Percentiles rank a stretch among this genome's conserved stretches.
phyloP scores from a whole-genome alignment of 2,329 filamentous ascomycete genomes.

The Fragosphaeria purpurea region DNA sequence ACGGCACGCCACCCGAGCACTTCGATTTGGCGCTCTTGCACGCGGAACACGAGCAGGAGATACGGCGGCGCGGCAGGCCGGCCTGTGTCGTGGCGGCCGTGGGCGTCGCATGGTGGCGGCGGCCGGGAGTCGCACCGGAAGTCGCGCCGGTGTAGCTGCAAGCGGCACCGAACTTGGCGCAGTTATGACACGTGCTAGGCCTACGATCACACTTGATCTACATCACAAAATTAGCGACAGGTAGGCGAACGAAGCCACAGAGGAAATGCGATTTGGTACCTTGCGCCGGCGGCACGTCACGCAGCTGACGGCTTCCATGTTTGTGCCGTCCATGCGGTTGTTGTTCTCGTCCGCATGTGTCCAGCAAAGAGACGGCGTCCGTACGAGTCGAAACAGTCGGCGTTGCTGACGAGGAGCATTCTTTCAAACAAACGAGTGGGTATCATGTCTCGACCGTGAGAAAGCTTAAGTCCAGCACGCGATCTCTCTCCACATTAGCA shows the following conservation, averaged over 20 bases:
- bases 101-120: neutral
- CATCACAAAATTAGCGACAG: neutral
- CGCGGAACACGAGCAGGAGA: conserved; percentile 41
- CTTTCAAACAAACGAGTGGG: too few relatives aligned
- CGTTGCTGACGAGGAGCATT: too few relatives aligned
- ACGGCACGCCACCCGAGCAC: conserved; percentile 29
- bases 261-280: neutral
- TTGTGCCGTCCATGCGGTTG: too few relatives aligned
- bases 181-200: conserved; percentile 5
- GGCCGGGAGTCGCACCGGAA: neutral
- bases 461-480: neutral
- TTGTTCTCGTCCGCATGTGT: too few relatives aligned
- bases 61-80: conserved; percentile 6
- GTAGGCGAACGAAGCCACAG: neutral
- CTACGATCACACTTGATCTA: conserved; percentile 10
- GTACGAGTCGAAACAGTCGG: neutral
- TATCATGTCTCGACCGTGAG: neutral
- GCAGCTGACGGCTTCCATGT: conserved; percentile 18
- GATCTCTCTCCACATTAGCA: conserved; percentile 4
- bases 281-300: conserved; percentile 9
- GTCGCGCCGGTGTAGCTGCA: conserved; percentile 5
- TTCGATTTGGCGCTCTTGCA: conserved; percentile 45
- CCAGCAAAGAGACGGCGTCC: neutral
- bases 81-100: conserved; percentile 3
- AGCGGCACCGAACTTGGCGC: conserved; percentile 7